Conservation (phyloP, 2,329 filamentous ascomycete genomes). For the Claviceps pusilla region DNA sequence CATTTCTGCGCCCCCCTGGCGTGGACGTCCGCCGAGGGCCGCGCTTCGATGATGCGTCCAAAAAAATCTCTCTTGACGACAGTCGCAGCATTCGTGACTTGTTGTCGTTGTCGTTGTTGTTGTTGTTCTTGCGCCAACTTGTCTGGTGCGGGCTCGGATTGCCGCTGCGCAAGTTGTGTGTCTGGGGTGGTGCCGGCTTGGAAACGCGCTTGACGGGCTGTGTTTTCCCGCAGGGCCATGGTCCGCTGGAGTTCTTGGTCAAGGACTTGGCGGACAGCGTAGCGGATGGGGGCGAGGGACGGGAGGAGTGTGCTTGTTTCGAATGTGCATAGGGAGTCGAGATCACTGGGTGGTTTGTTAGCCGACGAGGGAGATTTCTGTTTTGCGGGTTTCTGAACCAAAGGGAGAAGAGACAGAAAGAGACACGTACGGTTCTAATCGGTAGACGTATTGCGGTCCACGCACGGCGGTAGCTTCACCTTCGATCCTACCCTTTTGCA, state of each 20-base stretch:
- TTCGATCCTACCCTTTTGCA: constrained; percentile 71
- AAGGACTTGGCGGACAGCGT: constrained; percentile 81
- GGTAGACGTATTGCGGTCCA: constrained; percentile 65
- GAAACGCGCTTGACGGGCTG: constrained; percentile 51
- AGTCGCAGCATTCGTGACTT: constrained; percentile 21
- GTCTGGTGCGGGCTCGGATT: constrained; percentile 4
- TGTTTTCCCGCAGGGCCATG: constrained; percentile 48
- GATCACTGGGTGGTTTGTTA: constrained; percentile 26
- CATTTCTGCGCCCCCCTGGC: constrained; percentile 20
- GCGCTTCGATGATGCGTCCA: constrained; percentile 48
- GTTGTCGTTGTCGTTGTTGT: constrained; percentile 19
- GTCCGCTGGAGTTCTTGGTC: constrained; percentile 79
- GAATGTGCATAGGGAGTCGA: constrained; percentile 68
- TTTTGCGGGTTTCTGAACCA: too few species aligned
- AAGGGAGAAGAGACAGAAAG: neutral
- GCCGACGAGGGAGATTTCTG: neutral
- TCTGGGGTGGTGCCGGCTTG: constrained; percentile 29
- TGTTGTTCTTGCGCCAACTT: constrained; percentile 5
- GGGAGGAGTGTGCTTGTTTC: constrained; percentile 47
- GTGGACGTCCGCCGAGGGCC: constrained; percentile 25
- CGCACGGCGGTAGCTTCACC: constrained; percentile 43
- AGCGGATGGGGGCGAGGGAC: constrained; percentile 62
- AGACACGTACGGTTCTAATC: constrained; percentile 71
- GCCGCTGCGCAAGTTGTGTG: neutral
- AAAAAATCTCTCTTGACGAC: constrained; percentile 70